phyloP scores from a whole-genome alignment of 2,329 filamentous ascomycete species.

The Ceratocystiopsis brevicomis region DNA sequence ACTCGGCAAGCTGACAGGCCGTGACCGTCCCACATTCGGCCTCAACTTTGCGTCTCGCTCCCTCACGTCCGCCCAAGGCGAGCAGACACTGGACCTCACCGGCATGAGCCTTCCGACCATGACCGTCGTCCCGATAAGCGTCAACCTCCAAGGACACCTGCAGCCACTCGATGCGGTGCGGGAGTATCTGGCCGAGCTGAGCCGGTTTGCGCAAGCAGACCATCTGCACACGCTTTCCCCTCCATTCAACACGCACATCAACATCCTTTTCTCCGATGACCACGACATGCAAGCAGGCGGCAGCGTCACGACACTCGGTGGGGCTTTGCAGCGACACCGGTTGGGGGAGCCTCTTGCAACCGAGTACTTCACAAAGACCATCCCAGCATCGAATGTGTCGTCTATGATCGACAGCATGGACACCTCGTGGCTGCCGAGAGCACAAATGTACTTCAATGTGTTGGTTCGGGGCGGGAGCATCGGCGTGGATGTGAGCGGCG shows the following conservation, averaged over 20 bases:
- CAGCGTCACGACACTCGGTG: background rate
- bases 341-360: constrained; percentile 7
- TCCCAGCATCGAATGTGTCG: background rate
- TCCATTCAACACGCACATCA: constrained; percentile 7
- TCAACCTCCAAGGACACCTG: too few species aligned
- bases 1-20: constrained; percentile 2
- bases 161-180: constrained; percentile 3
- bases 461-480: constrained; percentile 3
- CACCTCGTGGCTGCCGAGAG: background rate
- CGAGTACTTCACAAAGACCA: constrained; percentile 6
- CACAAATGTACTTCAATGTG: constrained; percentile 8
- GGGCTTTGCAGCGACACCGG: constrained; percentile 3
- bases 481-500: constrained; percentile 6
- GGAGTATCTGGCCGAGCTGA: constrained; percentile 6
- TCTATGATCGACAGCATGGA: constrained; percentile 3
- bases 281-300: background rate
- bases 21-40: constrained; percentile 7
- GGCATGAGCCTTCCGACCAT: too few species aligned
- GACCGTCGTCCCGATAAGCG: too few species aligned
- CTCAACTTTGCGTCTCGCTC: constrained; percentile 7
- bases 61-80: constrained; percentile 4
- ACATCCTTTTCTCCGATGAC: constrained; percentile 5
- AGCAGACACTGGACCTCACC: constrained; percentile 4
- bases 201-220: constrained; percentile 8
- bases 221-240: constrained; percentile 2